A percentile compares a stretch with the other conserved stretches of the same genome.
Conservation (phyloP, 305 asterid genomes). For the Fraxinus nigra region DNA sequence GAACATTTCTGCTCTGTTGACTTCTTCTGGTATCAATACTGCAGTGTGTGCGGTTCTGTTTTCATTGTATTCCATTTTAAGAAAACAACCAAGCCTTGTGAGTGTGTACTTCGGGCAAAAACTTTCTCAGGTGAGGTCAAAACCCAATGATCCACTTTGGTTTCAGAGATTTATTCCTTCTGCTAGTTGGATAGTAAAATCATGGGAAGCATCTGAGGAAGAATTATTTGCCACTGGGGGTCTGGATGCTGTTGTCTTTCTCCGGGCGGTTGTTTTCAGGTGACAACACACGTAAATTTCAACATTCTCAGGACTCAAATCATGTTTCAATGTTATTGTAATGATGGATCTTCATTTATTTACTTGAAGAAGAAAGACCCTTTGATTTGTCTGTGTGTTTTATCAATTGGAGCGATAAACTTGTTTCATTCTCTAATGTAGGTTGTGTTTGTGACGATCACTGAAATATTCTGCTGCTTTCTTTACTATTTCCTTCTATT, state of each 20-base stretch:
- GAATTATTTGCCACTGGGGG: constrained; percentile 69
- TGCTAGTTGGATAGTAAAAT: constrained; percentile 87
- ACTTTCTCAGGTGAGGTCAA: constrained; percentile 53
- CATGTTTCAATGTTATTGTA: neutral
- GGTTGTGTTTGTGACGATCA: neutral
- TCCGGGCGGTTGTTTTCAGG: constrained; percentile 67
- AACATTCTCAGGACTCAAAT: neutral
- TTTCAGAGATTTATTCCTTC: constrained; percentile 82
- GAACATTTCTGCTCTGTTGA: constrained; percentile 77
- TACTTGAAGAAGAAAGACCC: neutral
- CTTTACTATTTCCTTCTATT: neutral
- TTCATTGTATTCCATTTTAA: constrained; percentile 74
- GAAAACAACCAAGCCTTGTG: constrained; percentile 88
- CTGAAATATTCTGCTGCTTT: neutral
- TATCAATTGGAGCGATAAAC: neutral
- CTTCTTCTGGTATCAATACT: constrained; percentile 89
- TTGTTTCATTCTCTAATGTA: neutral
- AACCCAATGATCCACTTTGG: constrained; percentile 56
- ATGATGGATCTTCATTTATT: neutral
- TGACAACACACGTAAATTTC: constrained; percentile 18
- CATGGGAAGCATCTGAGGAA: constrained; percentile 89
- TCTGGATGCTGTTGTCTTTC: constrained; percentile 83
- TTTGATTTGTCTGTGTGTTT: neutral
- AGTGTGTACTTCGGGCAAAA: constrained; percentile 84
- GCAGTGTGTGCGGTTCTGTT: constrained; percentile 57